phyloP scores from a whole-genome alignment of 1,139 yeast species.

The Hyphopichia pseudoburtonii region DNA sequence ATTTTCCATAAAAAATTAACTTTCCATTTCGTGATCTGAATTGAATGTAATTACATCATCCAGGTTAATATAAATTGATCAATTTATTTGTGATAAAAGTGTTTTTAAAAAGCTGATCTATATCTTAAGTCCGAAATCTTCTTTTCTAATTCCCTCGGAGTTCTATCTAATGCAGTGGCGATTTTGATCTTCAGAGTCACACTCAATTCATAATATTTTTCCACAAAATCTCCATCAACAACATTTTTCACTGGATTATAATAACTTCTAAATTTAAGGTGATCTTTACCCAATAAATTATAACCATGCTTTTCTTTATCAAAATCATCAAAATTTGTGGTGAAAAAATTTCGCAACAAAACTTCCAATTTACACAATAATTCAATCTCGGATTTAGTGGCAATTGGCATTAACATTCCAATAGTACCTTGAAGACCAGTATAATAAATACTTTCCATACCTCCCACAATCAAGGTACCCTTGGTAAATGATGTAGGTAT shows the following conservation, averaged over 20 bases:
- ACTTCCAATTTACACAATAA: conserved; percentile 58
- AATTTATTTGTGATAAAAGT: no score
- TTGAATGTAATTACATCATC: background rate
- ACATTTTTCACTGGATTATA: conserved; percentile 75
- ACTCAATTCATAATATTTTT: conserved; percentile 45
- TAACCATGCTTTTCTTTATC: conserved; percentile 19
- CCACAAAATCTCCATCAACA: conserved; percentile 88
- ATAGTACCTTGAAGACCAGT: conserved; percentile 80
- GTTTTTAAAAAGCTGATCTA: conserved; percentile 44
- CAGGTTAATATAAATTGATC: background rate
- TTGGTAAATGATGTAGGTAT: conserved; percentile 61
- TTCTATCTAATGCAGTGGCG: conserved; percentile 54
- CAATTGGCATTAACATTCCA: conserved; percentile 70
- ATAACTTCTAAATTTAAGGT: conserved; percentile 67
- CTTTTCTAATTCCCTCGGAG: conserved; percentile 59
- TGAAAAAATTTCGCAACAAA: conserved; percentile 39
- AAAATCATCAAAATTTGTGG: conserved; percentile 29
- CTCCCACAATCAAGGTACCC: conserved; percentile 59
- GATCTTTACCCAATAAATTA: conserved; percentile 63
- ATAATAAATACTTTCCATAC: conserved; percentile 65
- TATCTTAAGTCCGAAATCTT: conserved; percentile 60
- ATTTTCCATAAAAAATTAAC: no score
- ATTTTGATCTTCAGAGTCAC: conserved; percentile 43
- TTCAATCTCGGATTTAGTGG: conserved; percentile 60
- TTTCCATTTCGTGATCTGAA: no score